Evolutionary conservation across 2,329 filamentous ascomycete genomes (phyloP).

Genomic region (Fusarium luffae): DNA sequence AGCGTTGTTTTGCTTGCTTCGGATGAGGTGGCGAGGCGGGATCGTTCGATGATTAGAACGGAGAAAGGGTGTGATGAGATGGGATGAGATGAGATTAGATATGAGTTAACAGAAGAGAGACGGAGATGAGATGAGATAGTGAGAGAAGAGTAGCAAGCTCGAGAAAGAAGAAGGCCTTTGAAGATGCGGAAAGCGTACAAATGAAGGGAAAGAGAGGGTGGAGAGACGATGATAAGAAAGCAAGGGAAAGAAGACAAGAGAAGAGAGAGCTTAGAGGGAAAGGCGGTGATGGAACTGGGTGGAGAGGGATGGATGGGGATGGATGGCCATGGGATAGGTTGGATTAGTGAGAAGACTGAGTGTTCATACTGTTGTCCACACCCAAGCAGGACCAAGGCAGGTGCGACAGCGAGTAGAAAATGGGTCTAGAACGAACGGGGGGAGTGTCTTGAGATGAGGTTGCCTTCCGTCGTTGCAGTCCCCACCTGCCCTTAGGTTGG

Average conservation of each 20-base stretch:
- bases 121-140: conserved; percentile 30
- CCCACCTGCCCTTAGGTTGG: neutral
- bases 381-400: conserved; percentile 27
- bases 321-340: conserved; percentile 47
- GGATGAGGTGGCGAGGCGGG: conserved; percentile 43
- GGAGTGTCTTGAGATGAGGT: conserved; percentile 22
- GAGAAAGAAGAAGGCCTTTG: conserved; percentile 53
- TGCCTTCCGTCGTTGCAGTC: conserved; percentile 4
- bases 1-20: conserved; percentile 39
- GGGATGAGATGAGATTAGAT: conserved; percentile 23
- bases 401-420: conserved; percentile 24
- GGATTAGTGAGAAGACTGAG: conserved; percentile 44
- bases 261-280: conserved; percentile 50
- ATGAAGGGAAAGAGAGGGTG: conserved; percentile 49
- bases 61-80: conserved; percentile 21
- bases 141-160: conserved; percentile 49
- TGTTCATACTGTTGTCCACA: conserved; percentile 29
- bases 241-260: conserved; percentile 49
- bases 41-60: conserved; percentile 36
- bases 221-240: conserved; percentile 49
- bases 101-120: conserved; percentile 38
- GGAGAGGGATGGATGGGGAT: conserved; percentile 50
- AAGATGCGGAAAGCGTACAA: conserved; percentile 48
- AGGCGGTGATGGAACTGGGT: conserved; percentile 52
- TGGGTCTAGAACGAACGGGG: conserved; percentile 28